These are phyloP conservation scores for Fusarium sp. DNA, from an alignment of 2,329 filamentous ascomycete genomes.

Conservation along the genomic window DNA sequence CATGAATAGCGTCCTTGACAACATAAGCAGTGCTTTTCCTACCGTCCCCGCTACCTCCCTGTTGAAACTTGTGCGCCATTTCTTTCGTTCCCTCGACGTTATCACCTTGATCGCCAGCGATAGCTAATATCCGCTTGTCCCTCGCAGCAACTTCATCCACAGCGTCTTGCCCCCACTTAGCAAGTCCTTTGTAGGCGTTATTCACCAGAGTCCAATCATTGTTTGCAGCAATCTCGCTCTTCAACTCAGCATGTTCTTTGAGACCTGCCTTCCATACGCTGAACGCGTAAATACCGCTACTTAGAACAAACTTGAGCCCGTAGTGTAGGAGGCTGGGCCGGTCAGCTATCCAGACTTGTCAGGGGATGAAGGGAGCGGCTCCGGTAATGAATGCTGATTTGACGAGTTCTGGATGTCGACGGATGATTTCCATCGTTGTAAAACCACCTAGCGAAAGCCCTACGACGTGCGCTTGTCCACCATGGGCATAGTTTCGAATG, in stretches of 20 bases:
- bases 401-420: conserved; percentile 28
- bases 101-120: conserved; percentile 53
- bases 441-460: conserved; percentile 58
- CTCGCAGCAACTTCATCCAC: conserved; percentile 41
- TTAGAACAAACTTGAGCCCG: conserved; percentile 45
- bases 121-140: conserved; percentile 43
- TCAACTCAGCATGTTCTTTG: conserved; percentile 47
- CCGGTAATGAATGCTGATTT: conserved; percentile 47
- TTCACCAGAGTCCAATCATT: conserved; percentile 46
- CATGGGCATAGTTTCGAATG: conserved; percentile 53
- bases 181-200: conserved; percentile 44
- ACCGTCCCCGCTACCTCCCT: neutral
- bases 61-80: conserved; percentile 28
- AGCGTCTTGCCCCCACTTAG: conserved; percentile 42
- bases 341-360: conserved; percentile 44
- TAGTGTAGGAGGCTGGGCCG: conserved; percentile 49
- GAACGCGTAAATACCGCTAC: conserved; percentile 46
- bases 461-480: conserved; percentile 56
- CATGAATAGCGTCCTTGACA: conserved; percentile 44
- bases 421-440: conserved; percentile 13
- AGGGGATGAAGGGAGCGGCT: conserved; percentile 52
- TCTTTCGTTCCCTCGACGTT: conserved; percentile 43
- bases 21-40: neutral
- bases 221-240: conserved; percentile 54
- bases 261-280: conserved; percentile 48